Evolutionary conservation across 73 alveolate species (phyloP), one percentile per base, ranked within the genome.

Genomic region (Tetrahymena malaccensis): DNA sequence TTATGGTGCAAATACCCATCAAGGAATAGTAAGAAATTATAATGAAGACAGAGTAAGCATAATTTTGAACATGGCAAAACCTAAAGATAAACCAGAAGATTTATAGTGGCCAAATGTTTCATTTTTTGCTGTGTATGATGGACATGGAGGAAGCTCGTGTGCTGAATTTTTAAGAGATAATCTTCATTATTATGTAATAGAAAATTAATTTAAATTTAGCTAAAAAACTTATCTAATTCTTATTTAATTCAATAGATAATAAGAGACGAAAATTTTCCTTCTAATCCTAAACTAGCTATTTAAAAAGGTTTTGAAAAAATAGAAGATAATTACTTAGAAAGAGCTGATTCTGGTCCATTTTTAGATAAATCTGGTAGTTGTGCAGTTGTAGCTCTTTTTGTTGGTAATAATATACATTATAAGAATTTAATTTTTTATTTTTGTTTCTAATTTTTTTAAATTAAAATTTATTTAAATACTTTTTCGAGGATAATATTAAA

Each of bases 1-100:
- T 19, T 98, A 98, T 97, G 99, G 99, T 8, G 99, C 99, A 56
- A 97, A 97, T 95, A 98, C 99, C 11, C 97, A 97, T 93, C 97
- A 98, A 96, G 99, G 99, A 55, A 55, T 98, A 95, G 97, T 98
- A 34, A 96, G 98, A 44, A 96, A 96, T 40, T 97, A 97, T 37
- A 97, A 97, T 57, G 98, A 97, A 93, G 98, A 97, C 21, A 37
- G 98, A 93, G 98, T 97, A 22, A 94, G 97, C 13, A 97, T 97
- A 43, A 96, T 97, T 19, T 89, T 97, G 84, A 97, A 96, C 25
- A 96, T 97, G 40, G 84, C 94, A n/a, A 97, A 96, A 34, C 98
- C 98, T 38, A 56, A 56, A 37, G 35, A 83, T 43, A 43, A 56
- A 37, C 57, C 43, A 35, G 96, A 37, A 22, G 97, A 95, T 56